phyloP scores from a whole-genome alignment of 2,329 filamentous ascomycete genomes.

The Leptographium flavum region DNA sequence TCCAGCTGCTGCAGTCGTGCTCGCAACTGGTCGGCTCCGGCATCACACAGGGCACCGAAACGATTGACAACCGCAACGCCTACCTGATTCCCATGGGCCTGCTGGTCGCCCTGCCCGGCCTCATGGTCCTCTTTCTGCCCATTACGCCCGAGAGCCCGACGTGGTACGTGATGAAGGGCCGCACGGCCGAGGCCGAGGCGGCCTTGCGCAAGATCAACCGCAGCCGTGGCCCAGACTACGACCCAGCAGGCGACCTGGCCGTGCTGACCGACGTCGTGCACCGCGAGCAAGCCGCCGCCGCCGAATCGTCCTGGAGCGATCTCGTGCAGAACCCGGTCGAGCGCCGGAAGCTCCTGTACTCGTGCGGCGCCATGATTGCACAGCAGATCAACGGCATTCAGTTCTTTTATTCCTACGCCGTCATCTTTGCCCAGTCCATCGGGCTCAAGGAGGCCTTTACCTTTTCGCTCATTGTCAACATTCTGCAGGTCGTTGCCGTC shows the following conservation, averaged over 20 bases:
- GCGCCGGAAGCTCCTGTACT: slow-evolving; percentile 26
- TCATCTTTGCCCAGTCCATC: slow-evolving; percentile 27
- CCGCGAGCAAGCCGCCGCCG: too few relatives aligned
- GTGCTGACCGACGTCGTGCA: too few relatives aligned
- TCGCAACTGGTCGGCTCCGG: slow-evolving; percentile 22
- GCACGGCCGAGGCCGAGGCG: slow-evolving; percentile 28
- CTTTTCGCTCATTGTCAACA: slow-evolving; percentile 26
- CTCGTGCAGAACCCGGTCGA: slow-evolving; percentile 16
- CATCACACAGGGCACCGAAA: slow-evolving; percentile 21
- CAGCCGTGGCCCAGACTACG: too few relatives aligned
- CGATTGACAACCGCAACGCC: slow-evolving; percentile 17
- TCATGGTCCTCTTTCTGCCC: slow-evolving; percentile 23
- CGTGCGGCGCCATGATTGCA: slow-evolving; percentile 27
- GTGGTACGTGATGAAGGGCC: slow-evolving; percentile 32
- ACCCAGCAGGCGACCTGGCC: too few relatives aligned
- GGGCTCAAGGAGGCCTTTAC: slow-evolving; percentile 25
- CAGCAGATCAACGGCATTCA: slow-evolving; percentile 36
- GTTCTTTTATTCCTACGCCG: slow-evolving; percentile 29
- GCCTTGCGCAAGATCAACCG: too few relatives aligned
- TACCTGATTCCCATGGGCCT: slow-evolving; percentile 26
- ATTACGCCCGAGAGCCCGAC: slow-evolving; percentile 31
- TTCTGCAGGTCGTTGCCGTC: slow-evolving; percentile 28
- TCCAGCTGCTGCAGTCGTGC: slow-evolving; percentile 22
- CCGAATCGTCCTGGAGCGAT: not conserved
- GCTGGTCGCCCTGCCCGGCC: slow-evolving; percentile 24